These are phyloP conservation scores for Rhododendron williamsianum DNA, from an alignment of 148 eudicot genomes.

Conservation along the genomic window DNA sequence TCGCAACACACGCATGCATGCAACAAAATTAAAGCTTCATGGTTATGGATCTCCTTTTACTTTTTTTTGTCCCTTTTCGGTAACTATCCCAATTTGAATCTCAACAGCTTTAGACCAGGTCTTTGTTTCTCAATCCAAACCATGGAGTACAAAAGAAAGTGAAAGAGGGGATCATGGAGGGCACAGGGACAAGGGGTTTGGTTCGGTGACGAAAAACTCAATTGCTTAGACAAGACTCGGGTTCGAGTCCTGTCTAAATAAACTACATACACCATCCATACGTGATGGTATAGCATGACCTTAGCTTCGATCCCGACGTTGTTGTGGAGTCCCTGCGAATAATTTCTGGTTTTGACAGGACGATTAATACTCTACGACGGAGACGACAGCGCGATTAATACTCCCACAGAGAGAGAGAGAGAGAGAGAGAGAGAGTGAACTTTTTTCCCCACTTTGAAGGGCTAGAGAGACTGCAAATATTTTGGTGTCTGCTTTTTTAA, in stretches of 20 bases:
- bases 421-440: background rate
- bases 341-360: too few species aligned
- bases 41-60: background rate
- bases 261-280: too few species aligned
- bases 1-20: background rate
- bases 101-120: slow-evolving; percentile 19
- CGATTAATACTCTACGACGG: too few species aligned
- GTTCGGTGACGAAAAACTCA: background rate
- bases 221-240: background rate
- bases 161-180: background rate
- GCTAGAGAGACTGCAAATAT: background rate
- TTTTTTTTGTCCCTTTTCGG: background rate
- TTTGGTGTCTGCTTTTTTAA: background rate
- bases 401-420: background rate
- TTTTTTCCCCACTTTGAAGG: slow-evolving; percentile 3
- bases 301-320: too few species aligned
- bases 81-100: slow-evolving; percentile 15
- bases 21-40: slow-evolving; percentile 2
- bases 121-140: slow-evolving; percentile 15
- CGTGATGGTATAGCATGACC: too few species aligned
- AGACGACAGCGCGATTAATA: too few species aligned
- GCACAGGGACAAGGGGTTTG: background rate
- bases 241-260: background rate
- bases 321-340: too few species aligned
- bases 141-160: background rate